Base-by-base conservation (phyloP, 169 alveolate species). In the Babesia ovata region DNA sequence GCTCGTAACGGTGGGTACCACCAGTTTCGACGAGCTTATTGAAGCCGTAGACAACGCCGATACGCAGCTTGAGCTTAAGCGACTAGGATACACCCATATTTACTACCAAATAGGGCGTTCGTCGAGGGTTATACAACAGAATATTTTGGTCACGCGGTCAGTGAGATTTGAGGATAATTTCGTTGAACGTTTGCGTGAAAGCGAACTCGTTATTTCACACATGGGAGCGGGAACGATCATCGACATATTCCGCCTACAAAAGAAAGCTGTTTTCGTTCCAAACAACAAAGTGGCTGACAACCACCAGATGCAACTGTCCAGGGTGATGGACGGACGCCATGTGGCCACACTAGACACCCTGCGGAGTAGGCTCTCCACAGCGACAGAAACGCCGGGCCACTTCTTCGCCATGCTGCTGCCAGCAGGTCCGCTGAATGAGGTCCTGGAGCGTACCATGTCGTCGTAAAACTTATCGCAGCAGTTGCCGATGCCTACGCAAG, bases 171-270 rank as follows among this genome's bases (percentile, higher is more conserved):
- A 79, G 56, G 76, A 85, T 24, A 75, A 83, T 76, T 75, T 93
- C 61, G 78, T 63, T 67, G 76, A 72, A 46, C 58, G 65, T 21
- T 70, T 86, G 45, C 56, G 77, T 49, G 56, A 82, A 21, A 83
- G 91, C 44, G 94, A 93, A 22, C 70, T 93, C 54, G 74, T 93
- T 50, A 83, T 93, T 22, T 82, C 94, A 14, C 97, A 93, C 84
- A 91, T 87, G 63, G 97, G 97, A 19, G 94, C 95, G 63, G 97
- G 97, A 4, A 91, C 90, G 39, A 88, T 93, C 46, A 63, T 93
- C 29, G 95, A 92, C 81, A 81, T 91, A 59, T 85, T 92, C 67
- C 66, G 91, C 71, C 81, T 66, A 70, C 72, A 81, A 44, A 92
- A 91, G 70, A 86, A 88, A 73, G 94, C 92, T 2, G 72, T 93